Percentiles rank a stretch among this genome's conserved stretches.
phyloP scores from a whole-genome alignment of 116 monocot species.

The Phalaenopsis hybrid region DNA sequence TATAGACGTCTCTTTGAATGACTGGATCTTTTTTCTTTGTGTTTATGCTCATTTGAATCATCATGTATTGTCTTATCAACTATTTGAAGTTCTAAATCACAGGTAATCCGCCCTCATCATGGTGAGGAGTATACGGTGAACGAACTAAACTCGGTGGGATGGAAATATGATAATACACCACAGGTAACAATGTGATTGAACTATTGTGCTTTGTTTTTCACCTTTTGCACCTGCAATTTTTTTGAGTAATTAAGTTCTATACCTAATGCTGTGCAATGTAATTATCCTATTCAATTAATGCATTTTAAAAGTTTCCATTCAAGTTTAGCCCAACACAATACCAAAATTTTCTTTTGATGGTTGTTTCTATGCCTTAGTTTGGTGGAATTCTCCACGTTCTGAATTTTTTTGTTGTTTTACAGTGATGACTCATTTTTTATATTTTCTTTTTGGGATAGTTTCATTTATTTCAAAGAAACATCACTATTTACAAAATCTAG shows the following conservation, averaged over 20 bases:
- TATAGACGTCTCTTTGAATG: neutral
- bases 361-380: too few species aligned
- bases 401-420: too few species aligned
- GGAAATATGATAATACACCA: conserved; percentile 56
- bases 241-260: neutral
- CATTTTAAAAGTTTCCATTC: too few species aligned
- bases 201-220: neutral
- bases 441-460: too few species aligned
- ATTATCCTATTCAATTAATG: too few species aligned
- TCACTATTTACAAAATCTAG: too few species aligned
- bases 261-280: neutral
- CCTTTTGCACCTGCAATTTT: neutral
- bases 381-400: too few species aligned
- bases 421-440: too few species aligned
- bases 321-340: too few species aligned
- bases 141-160: conserved; percentile 62
- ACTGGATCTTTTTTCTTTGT: neutral
- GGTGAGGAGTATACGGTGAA: conserved; percentile 48
- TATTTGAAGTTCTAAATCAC: neutral
- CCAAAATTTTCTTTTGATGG: too few species aligned
- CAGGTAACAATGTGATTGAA: conserved; percentile 38
- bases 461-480: too few species aligned
- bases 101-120: conserved; percentile 72
- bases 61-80: neutral
- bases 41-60: neutral